These are phyloP conservation scores for Bruguiera parviflora DNA, from an alignment of 345 rosid genomes.

Conservation along the genomic window DNA sequence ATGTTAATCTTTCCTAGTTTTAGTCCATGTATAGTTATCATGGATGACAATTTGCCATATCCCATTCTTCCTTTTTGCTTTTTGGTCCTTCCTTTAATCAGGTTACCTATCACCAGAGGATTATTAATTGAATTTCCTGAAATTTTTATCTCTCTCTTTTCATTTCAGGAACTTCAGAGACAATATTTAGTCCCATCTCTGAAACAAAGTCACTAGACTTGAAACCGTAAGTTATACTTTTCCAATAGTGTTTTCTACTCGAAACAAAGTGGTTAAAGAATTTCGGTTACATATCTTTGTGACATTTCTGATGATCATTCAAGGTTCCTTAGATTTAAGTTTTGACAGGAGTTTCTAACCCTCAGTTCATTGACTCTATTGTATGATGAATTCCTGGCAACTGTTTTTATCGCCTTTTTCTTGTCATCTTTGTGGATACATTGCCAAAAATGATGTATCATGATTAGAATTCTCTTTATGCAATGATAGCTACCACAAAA, in stretches of 20 bases:
- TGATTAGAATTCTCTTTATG: not conserved
- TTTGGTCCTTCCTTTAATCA: not conserved
- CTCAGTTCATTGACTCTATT: no score
- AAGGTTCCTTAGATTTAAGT: not conserved
- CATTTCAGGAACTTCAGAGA: conserved; percentile 52
- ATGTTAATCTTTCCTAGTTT: not conserved
- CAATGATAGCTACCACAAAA: not conserved
- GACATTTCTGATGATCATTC: not conserved
- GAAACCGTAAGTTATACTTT: conserved; percentile 55
- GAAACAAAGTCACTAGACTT: conserved; percentile 66
- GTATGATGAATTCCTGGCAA: no score
- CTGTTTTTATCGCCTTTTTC: no score
- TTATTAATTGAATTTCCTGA: not conserved
- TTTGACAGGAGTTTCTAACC: not conserved
- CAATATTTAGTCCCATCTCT: conserved; percentile 46
- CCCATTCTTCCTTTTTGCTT: not conserved
- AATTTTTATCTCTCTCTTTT: conserved; percentile 13
- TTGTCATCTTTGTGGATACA: no score
- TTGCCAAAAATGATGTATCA: no score
- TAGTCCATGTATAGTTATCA: no score
- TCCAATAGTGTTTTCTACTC: no score
- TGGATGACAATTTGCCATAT: no score
- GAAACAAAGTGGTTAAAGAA: not conserved
- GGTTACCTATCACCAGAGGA: not conserved
- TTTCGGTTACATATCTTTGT: not conserved